Base-by-base conservation (phyloP, 805 yeast genomes). In the Candida patagonica region DNA sequence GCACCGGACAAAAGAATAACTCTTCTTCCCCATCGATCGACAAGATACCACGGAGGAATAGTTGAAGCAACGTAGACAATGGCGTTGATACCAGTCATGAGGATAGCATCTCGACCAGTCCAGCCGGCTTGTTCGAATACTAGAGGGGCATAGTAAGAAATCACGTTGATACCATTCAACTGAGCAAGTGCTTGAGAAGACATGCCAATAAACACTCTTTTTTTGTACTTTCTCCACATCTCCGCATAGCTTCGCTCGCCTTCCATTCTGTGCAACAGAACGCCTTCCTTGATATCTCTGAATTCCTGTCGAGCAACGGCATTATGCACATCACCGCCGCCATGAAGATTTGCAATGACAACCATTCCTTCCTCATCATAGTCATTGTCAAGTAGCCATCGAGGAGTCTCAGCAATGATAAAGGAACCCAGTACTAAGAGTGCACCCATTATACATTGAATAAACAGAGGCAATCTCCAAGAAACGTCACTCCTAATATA, bases 51-150 rank as follows among this genome's bases (percentile, higher is more conserved):
- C 0, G 96, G 94, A 1, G 94, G 89, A 21, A 87, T 65, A 0
- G 95, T 85, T 34, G 85, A 73, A 2, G 62, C 46, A 43, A 74
- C 67, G 54, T 80, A 80, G 25, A 79, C 64, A 9, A 80, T 45
- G 5, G 76, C 70, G 51, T 80, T 80, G 42, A 83, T 69, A 17
- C 96, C 96, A 0, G 96, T 85, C 94, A 87, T 83, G 47, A 86
- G 70, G 46, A 87, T 76, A 2, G 96, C 95, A 48, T 76, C 74
- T 44, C 94, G 68, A 20, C 96, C 96, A 6, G 71, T 61, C 95
- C 96, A 88, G 21, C 96, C 96, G 2, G 96, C 96, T 51, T 83
- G 83, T 58, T 88, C 96, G 60, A 87, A 88, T 35, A 87, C 94
- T 60, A 88, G 65, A 2, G 96, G 95, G 2, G 96, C 95, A 63